These are phyloP conservation scores for Phaeosphaeriaceae sp. DNA, from an alignment of 2,329 filamentous ascomycete species.

Conservation along the genomic window DNA sequence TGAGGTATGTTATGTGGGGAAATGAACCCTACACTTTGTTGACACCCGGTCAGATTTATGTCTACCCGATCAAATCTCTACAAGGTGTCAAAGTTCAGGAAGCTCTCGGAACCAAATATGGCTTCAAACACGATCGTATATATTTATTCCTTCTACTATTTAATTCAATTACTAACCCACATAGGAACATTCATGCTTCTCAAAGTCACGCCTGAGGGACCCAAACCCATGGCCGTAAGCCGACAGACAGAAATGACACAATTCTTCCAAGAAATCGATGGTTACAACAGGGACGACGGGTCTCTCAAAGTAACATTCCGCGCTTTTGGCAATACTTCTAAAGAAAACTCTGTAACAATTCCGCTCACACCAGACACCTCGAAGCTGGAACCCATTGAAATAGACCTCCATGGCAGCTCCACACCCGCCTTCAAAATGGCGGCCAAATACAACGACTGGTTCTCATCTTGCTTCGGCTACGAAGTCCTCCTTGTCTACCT, in stretches of 20 bases:
- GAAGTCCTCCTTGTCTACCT: slow-evolving; percentile 53
- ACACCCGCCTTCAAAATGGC: slow-evolving; percentile 54
- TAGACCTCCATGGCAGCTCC: slow-evolving; percentile 54
- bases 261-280: slow-evolving; percentile 49
- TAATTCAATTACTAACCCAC: slow-evolving; percentile 1
- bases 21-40: not conserved
- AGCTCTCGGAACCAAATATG: slow-evolving; percentile 51
- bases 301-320: slow-evolving; percentile 50
- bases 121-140: slow-evolving; percentile 54
- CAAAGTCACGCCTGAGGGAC: slow-evolving; percentile 43
- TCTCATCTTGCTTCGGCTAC: slow-evolving; percentile 53
- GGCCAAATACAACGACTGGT: slow-evolving; percentile 51
- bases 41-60: slow-evolving; percentile 46
- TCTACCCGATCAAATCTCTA: slow-evolving; percentile 58
- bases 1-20: slow-evolving; percentile 29
- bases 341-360: slow-evolving; percentile 42
- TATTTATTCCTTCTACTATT: not conserved
- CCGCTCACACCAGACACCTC: slow-evolving; percentile 49
- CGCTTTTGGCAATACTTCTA: slow-evolving; percentile 38
- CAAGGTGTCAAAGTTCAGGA: slow-evolving; percentile 47
- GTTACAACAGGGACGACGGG: slow-evolving; percentile 34
- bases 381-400: slow-evolving; percentile 44
- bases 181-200: slow-evolving; percentile 50
- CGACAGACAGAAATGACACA: slow-evolving; percentile 50
- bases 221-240: slow-evolving; percentile 53